These are phyloP conservation scores for Aspergillus carlsbadensis DNA, from an alignment of 495 filamentous ascomycete genomes.

Conservation along the genomic window DNA sequence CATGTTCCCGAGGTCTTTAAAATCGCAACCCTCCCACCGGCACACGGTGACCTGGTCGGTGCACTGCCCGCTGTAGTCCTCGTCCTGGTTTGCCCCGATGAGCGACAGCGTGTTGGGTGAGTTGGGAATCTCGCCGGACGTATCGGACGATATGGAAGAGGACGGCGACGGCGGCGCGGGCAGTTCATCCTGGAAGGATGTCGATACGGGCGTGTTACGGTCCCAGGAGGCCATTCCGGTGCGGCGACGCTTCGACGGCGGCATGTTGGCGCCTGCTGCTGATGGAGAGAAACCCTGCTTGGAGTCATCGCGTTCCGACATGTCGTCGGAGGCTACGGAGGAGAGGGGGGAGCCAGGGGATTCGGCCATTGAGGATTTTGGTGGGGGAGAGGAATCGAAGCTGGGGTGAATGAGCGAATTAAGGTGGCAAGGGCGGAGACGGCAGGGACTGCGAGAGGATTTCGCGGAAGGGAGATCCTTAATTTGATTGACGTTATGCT, in stretches of 20 bases:
- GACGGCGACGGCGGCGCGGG: slow-evolving; percentile 41
- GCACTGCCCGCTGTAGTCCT: slow-evolving; percentile 73
- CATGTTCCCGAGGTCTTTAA: slow-evolving; percentile 85
- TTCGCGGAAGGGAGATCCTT: background rate
- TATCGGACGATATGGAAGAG: slow-evolving; percentile 78
- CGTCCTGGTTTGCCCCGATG: slow-evolving; percentile 59
- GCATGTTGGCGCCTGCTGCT: slow-evolving; percentile 36
- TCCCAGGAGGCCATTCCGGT: slow-evolving; percentile 50
- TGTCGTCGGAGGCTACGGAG: slow-evolving; percentile 48
- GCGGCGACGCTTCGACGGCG: slow-evolving; percentile 52
- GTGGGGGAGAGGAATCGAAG: background rate
- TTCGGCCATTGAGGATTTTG: slow-evolving; percentile 43
- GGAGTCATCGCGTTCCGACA: slow-evolving; percentile 48
- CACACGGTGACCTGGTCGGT: slow-evolving; percentile 86
- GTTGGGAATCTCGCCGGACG: slow-evolving; percentile 70
- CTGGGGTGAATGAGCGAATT: slow-evolving; percentile 14
- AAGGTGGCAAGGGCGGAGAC: slow-evolving; percentile 4
- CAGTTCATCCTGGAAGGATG: slow-evolving; percentile 36
- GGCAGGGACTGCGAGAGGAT: background rate
- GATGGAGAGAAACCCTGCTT: slow-evolving; percentile 46
- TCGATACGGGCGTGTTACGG: slow-evolving; percentile 48
- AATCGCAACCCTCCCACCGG: slow-evolving; percentile 82
- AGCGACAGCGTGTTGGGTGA: slow-evolving; percentile 43
- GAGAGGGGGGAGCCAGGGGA: slow-evolving; percentile 52
- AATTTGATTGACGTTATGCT: slow-evolving; percentile 9